Evolutionary conservation across 495 filamentous ascomycete species (phyloP), one percentile per base, ranked within the genome.

Genomic region (Xylaria longipes): DNA sequence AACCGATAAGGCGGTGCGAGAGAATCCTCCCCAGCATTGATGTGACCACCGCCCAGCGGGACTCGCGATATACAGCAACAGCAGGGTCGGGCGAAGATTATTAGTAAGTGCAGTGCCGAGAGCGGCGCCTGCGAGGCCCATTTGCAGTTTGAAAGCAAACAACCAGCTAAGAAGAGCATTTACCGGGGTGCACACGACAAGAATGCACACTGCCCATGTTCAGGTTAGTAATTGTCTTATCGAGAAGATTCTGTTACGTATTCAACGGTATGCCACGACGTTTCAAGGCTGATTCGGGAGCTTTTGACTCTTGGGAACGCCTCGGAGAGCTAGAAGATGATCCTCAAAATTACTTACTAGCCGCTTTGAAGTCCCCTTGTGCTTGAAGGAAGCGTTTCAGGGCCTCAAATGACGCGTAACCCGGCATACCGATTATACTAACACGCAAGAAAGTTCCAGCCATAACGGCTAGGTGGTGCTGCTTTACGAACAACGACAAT

Each of bases 131-230:
- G 88, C 79, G 77, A 89, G 89, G n/a, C 88, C 88, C 86, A 82
- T 85, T 20, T 79, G 73, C 27, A 89, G 75, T 68, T 80, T 76
- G 89, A 91, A 93, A 50, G 93, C 91, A 69, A 94, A 91, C 35
- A 91, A 78, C 87, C 90, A 94, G 76, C 93, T 92, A 81, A 93
- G 82, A 20, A 93, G 82, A 0, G 88, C 91, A 77, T 94, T 94
- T 33, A 92, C 76, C 8, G 92, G 92, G 4, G 91, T 89, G 69
- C 90, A 92, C 65, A 94, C 80, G 7, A 93, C 75, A 37, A 94
- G 81, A 9, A 92, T 87, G 67, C 90, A 89, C 52, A 92, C 81
- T 15, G 88, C 91, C 91, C 6, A 56, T 15, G 39, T 22, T 43
- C 22, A 2, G 8, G 46, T 70, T 25, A 70, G 60, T 46, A 39